A percentile compares a stretch with the other conserved stretches of the same genome.
Conservation (phyloP, 108 stramenopile genomes). For the Cafeteria roenbergensis region DNA sequence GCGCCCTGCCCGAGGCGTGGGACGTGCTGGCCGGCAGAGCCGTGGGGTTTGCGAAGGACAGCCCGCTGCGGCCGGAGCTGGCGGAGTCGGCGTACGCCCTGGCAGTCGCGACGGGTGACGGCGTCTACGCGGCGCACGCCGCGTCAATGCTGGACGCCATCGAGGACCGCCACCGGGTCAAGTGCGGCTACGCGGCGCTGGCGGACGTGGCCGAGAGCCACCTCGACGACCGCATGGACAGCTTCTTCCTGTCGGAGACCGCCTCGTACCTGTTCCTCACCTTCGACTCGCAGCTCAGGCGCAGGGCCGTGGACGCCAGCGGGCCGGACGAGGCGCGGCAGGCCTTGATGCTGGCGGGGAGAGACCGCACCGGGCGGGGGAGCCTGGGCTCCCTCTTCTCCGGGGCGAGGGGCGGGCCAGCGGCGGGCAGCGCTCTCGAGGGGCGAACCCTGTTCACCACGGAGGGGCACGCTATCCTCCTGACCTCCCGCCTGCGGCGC, state of each 20-base stretch:
- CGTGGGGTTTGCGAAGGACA: conserved; percentile 20
- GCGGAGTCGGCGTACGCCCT: conserved; percentile 28
- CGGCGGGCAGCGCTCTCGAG: no score
- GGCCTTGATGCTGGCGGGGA: no score
- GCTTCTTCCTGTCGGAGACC: conserved; percentile 41
- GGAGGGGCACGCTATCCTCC: no score
- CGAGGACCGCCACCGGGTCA: conserved; percentile 19
- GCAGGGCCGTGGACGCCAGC: no score
- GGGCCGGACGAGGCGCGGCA: no score
- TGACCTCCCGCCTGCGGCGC: no score
- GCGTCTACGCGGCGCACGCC: conserved; percentile 22
- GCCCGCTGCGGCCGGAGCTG: conserved; percentile 41
- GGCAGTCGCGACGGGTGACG: conserved; percentile 22
- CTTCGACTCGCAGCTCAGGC: no score
- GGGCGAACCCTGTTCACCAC: no score
- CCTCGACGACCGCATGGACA: conserved; percentile 42
- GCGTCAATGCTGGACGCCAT: conserved; percentile 17
- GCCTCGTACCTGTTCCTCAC: conserved; percentile 40
- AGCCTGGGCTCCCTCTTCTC: no score
- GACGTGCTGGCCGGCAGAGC: conserved; percentile 12
- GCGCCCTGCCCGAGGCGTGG: conserved; percentile 40
- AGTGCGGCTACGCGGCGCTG: conserved; percentile 35
- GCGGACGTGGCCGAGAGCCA: conserved; percentile 17
- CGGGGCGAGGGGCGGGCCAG: no score
- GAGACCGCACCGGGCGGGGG: no score